Evolutionary conservation across 148 eudicot genomes (phyloP).

Genomic region (Nyssa sinensis): DNA sequence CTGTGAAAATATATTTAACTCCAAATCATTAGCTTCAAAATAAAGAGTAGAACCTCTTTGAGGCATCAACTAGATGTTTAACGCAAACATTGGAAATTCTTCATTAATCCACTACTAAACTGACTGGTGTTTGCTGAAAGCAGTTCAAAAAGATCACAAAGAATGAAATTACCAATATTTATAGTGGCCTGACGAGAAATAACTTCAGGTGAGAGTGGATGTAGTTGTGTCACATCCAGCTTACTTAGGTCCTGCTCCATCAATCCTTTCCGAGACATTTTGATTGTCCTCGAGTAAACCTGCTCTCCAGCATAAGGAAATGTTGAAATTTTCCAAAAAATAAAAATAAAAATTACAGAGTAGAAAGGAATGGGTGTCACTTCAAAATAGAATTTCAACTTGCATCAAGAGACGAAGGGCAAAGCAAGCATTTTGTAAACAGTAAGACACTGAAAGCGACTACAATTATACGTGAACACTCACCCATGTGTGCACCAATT

Average conservation of each 20-base stretch:
- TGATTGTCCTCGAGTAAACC: constrained; percentile 14
- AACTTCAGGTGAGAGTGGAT: constrained; percentile 95
- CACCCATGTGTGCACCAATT: too few species aligned
- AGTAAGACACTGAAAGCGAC: too few species aligned
- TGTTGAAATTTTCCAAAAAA: not conserved
- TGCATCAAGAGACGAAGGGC: too few species aligned
- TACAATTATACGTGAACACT: too few species aligned
- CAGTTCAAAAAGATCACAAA: not conserved
- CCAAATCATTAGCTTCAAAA: not conserved
- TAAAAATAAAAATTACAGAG: too few species aligned
- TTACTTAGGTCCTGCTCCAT: constrained; percentile 96
- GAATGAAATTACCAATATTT: constrained; percentile 61
- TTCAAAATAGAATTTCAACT: too few species aligned
- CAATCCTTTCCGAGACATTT: constrained; percentile 83
- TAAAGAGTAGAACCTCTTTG: not conserved
- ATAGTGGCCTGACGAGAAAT: constrained; percentile 96
- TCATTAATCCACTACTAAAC: not conserved
- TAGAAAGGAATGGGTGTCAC: not conserved
- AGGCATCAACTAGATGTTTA: not conserved
- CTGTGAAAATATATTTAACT: constrained; percentile 28
- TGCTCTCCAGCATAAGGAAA: not conserved
- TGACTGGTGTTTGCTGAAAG: not conserved
- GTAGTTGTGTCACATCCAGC: constrained; percentile 77
- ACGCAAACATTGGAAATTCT: not conserved
- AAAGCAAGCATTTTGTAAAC: too few species aligned